Conservation (phyloP, 192 early-diverging fungal species). For the Umbelopsis ramanniana region DNA sequence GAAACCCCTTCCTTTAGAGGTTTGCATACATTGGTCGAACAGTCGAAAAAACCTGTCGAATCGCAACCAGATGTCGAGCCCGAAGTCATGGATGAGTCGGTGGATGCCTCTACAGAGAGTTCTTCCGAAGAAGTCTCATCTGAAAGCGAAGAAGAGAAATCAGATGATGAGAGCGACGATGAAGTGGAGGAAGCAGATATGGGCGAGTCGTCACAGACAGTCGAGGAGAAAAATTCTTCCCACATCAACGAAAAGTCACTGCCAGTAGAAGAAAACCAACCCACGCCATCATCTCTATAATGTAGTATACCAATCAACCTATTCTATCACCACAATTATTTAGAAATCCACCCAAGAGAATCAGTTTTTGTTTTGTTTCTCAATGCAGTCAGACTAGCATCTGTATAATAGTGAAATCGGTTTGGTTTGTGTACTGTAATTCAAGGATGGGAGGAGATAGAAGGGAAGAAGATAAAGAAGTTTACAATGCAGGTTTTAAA, state of each 20-base stretch:
- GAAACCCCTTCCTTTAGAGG: neutral
- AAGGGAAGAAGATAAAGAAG: neutral
- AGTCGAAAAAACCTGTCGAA: neutral
- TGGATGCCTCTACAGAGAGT: neutral
- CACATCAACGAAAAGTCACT: neutral
- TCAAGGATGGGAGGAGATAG: neutral
- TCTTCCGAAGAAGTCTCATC: neutral
- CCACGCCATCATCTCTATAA: too few species aligned
- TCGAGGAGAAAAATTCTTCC: neutral
- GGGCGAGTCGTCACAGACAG: too few species aligned
- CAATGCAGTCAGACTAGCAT: neutral
- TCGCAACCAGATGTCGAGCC: neutral
- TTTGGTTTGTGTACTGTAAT: constrained; percentile 10
- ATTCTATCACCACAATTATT: neutral
- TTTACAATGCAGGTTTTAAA: constrained; percentile 19
- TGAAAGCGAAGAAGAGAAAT: neutral
- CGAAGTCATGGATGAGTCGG: neutral
- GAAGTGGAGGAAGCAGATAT: neutral
- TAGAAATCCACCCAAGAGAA: neutral
- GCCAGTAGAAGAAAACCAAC: neutral
- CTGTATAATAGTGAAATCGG: constrained; percentile 6
- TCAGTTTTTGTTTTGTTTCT: too few species aligned
- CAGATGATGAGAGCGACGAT: neutral
- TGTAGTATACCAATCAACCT: too few species aligned
- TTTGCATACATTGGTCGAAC: neutral